These are phyloP conservation scores for Rubus parviflorus DNA, from an alignment of 306 rosid genomes.

Conservation along the genomic window DNA sequence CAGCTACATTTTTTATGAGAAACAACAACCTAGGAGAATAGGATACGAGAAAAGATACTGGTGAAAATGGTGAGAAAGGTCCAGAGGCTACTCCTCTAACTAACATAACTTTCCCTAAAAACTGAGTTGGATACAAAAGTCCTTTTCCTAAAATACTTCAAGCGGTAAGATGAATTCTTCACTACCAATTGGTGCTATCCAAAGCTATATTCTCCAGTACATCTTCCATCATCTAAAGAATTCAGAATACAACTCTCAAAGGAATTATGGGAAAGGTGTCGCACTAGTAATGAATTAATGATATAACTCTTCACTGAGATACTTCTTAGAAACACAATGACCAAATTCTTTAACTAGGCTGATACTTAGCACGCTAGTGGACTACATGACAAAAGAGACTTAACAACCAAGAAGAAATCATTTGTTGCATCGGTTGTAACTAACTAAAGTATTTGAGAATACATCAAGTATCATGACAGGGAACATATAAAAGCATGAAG, in stretches of 20 bases:
- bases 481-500: conserved; percentile 19
- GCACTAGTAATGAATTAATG: neutral
- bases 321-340: neutral
- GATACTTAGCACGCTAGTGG: neutral
- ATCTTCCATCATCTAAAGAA: neutral
- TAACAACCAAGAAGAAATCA: neutral
- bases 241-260: neutral
- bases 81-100: neutral
- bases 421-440: neutral
- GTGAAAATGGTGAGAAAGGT: neutral
- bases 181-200: neutral
- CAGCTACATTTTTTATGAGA: neutral
- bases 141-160: neutral
- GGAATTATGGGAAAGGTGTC: neutral
- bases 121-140: neutral
- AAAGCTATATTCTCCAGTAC: neutral
- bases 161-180: neutral
- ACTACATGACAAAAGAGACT: neutral
- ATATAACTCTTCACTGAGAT: neutral
- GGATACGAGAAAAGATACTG: neutral
- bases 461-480: conserved; percentile 14
- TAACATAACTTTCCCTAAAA: neutral
- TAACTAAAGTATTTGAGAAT: neutral
- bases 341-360: neutral
- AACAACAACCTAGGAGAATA: neutral